These are phyloP conservation scores for Trichaptum fuscoviolaceum DNA, from an alignment of 768 basidiomycete species.

Conservation along the genomic window DNA sequence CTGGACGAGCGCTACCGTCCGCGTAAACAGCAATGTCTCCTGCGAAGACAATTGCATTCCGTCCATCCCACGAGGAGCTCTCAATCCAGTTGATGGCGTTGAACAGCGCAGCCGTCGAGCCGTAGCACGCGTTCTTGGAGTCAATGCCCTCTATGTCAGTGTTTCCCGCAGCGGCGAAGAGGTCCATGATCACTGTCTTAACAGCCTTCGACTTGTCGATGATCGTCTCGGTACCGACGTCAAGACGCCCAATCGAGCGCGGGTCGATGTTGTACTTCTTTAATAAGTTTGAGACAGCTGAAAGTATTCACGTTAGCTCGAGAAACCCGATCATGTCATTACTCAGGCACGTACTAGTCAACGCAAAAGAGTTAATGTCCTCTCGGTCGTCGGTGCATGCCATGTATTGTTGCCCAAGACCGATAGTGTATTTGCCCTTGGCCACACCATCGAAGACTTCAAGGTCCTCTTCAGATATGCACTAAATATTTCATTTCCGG, in stretches of 20 bases:
- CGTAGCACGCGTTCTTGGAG: constrained; percentile 99
- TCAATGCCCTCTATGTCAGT: constrained; percentile 98
- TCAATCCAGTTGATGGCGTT: constrained; percentile 99
- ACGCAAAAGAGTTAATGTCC: constrained; percentile 94
- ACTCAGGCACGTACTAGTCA: constrained; percentile 91
- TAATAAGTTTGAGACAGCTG: constrained; percentile 85
- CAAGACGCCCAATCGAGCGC: constrained; percentile 92
- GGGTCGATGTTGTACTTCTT: constrained; percentile 96
- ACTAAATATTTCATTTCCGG: constrained; percentile 40
- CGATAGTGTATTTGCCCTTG: constrained; percentile 98
- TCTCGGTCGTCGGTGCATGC: constrained; percentile 98
- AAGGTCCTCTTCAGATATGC: constrained; percentile 92
- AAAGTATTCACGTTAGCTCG: constrained; percentile 1
- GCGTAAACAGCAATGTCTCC: constrained; percentile 99
- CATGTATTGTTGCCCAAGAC: constrained; percentile 97
- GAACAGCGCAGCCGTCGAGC: constrained; percentile 97
- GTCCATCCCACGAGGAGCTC: constrained; percentile 92
- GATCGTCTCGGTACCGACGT: constrained; percentile 98
- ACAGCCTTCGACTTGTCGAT: constrained; percentile 99
- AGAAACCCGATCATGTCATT: constrained; percentile 44
- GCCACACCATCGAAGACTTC: constrained; percentile 92
- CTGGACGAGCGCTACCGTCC: constrained; percentile 90
- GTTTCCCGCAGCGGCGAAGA: constrained; percentile 91
- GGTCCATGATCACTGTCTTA: constrained; percentile 98
- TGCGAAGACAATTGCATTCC: constrained; percentile 93